These are phyloP conservation scores for Vigna radiata DNA, from an alignment of 306 rosid genomes.

Conservation along the genomic window DNA sequence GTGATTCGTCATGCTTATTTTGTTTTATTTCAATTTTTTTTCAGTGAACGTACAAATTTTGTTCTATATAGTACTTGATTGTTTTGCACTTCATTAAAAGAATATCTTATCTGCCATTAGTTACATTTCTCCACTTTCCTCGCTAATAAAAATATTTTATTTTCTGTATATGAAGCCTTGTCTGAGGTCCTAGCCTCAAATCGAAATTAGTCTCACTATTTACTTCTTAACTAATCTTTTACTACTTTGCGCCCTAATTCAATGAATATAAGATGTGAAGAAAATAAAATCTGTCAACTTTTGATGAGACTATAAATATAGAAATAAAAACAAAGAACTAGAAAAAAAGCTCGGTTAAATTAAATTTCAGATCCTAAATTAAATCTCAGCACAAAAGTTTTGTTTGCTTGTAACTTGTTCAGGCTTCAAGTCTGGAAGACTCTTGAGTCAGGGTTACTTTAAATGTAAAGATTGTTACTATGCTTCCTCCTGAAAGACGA, in stretches of 20 bases:
- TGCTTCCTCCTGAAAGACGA: not conserved
- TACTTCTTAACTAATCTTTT: not conserved
- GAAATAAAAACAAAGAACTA: not conserved
- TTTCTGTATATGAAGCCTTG: not conserved
- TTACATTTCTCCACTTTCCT: not conserved
- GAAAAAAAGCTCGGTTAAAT: not conserved
- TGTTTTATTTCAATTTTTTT: constrained; percentile 26
- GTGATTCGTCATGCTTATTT: not conserved
- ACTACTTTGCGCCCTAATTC: not conserved
- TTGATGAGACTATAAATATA: not conserved
- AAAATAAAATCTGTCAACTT: not conserved
- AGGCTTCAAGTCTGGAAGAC: not conserved
- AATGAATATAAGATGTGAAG: not conserved
- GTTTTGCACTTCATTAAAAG: not conserved
- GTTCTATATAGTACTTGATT: not conserved
- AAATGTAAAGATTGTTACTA: not conserved
- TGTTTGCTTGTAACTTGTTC: not conserved
- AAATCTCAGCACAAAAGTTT: not conserved
- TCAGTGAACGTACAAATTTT: constrained; percentile 18
- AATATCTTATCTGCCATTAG: not conserved
- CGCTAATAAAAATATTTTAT: not conserved
- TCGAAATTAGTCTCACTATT: not conserved
- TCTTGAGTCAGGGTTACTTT: not conserved
- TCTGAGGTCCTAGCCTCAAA: not conserved
- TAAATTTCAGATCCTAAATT: not conserved